Base-by-base conservation (phyloP, 352 stramenopile species). In the Elongisporangium anandrum region DNA sequence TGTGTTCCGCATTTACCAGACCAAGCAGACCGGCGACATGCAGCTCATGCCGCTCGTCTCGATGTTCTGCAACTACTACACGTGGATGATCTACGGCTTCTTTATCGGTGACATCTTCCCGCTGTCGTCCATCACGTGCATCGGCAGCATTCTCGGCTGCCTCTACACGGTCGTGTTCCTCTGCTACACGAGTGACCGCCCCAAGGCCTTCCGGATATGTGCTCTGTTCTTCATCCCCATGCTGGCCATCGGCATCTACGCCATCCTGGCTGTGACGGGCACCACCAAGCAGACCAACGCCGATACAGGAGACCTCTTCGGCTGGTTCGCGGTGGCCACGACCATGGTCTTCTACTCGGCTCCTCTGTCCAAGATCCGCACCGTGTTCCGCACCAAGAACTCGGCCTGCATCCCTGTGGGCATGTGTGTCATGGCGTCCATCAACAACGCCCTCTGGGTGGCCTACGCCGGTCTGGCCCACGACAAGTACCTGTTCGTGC, bases 371-470 rank as follows among this genome's bases (percentile, higher is more conserved):
- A 81, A 69, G 0, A 77, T 83, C 54, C 61, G 53, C 23, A 63
- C 65, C 12, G 76, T 80, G 17, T n/a, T 83, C 1, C 57, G 50
- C 39, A 75, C 68, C 12, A 77, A 75, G 45, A 79, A 65, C 34
- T 63, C 70, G 4, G 68, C 68, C 17, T 81, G 67, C 41, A 75
- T 86, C 21, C 76, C 73, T 16, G 65, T 86, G 16, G 65, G 55
- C 20, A 79, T 86, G 73, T 69, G 72, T 22, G 50, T 70, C 4
- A 65, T 83, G 3, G 72, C 71, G 9, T 59, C 77, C 20, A 66
- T 70, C 48, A 85, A 72, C 59, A 80, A 78, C 56, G 63, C 69
- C 20, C 69, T 73, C 16, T 87, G 75, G 77, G 61, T 68, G n/a
- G 54, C 71, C 17, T 83, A 86, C 56, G 66, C 72, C 0, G 52